Conservation (phyloP, 371 early-diverging fungal genomes). For the Mucor plumbeus region DNA sequence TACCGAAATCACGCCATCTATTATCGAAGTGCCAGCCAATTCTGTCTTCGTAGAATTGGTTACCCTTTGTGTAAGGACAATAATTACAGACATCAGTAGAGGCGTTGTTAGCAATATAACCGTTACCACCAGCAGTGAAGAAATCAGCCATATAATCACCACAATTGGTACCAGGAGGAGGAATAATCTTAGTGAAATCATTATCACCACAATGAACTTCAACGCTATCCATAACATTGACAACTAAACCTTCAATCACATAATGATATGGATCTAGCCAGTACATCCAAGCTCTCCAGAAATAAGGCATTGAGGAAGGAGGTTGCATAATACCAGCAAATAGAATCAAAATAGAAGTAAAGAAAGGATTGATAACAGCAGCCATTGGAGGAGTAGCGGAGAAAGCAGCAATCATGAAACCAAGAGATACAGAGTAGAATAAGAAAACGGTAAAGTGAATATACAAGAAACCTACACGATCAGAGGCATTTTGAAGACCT, state of each 20-base stretch:
- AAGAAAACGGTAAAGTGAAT: slow-evolving; percentile 65
- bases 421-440: slow-evolving; percentile 71
- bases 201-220: slow-evolving; percentile 54
- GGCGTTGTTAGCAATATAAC: slow-evolving; percentile 59
- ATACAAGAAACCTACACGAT: slow-evolving; percentile 67
- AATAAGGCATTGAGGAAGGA: slow-evolving; percentile 66
- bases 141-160: slow-evolving; percentile 64
- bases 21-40: slow-evolving; percentile 70
- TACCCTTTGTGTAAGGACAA: slow-evolving; percentile 66
- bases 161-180: slow-evolving; percentile 70
- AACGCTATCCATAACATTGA: slow-evolving; percentile 68
- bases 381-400: slow-evolving; percentile 69
- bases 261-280: slow-evolving; percentile 81
- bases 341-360: slow-evolving; percentile 71
- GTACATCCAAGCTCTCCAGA: slow-evolving; percentile 84
- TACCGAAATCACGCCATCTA: slow-evolving; percentile 78
- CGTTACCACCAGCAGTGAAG: slow-evolving; percentile 50
- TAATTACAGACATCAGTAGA: slow-evolving; percentile 67
- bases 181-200: slow-evolving; percentile 56
- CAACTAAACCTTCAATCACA: slow-evolving; percentile 75
- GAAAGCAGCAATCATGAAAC: slow-evolving; percentile 60
- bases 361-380: slow-evolving; percentile 75
- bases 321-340: slow-evolving; percentile 80
- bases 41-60: slow-evolving; percentile 54
- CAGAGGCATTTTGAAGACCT: slow-evolving; percentile 59